phyloP scores from a whole-genome alignment of 306 rosid genomes.

The Medicago ruthenica region DNA sequence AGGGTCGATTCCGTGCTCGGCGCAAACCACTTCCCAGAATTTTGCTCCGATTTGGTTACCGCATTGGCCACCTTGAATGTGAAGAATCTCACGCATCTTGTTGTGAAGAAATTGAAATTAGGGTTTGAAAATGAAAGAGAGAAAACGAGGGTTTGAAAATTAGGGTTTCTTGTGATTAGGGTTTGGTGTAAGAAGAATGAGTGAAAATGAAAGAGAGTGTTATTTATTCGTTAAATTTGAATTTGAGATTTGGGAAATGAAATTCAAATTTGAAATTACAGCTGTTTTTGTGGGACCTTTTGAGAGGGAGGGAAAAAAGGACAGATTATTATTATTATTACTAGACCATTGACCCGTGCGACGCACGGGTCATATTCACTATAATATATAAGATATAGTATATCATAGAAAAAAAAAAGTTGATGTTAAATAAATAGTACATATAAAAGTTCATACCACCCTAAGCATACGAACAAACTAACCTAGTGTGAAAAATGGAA shows the following conservation, averaged over 20 bases:
- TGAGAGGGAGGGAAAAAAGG: not conserved
- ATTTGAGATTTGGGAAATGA: not conserved
- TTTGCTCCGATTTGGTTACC: conserved; percentile 32
- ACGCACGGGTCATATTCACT: too few relatives aligned
- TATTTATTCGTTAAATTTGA: conserved; percentile 1
- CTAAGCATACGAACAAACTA: too few relatives aligned
- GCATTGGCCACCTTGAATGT: conserved; percentile 36
- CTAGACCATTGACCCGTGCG: too few relatives aligned
- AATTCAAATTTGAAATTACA: conserved; percentile 3
- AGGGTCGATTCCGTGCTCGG: conserved; percentile 16
- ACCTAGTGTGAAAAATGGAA: too few relatives aligned
- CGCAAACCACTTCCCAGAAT: conserved; percentile 28
- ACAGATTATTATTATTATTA: too few relatives aligned
- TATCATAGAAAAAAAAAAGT: too few relatives aligned
- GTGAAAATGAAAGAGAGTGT: not conserved
- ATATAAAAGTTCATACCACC: too few relatives aligned
- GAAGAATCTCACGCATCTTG: conserved; percentile 31
- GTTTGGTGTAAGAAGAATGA: not conserved
- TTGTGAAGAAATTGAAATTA: not conserved
- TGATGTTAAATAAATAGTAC: too few relatives aligned
- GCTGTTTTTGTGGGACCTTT: not conserved
- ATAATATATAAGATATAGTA: too few relatives aligned
- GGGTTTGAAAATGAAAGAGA: not conserved
- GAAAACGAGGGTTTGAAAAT: not conserved
- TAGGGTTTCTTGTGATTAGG: conserved; percentile 31